Conservation (phyloP, 176 grass and related monocot genomes). For the Dactylis glomerata region DNA sequence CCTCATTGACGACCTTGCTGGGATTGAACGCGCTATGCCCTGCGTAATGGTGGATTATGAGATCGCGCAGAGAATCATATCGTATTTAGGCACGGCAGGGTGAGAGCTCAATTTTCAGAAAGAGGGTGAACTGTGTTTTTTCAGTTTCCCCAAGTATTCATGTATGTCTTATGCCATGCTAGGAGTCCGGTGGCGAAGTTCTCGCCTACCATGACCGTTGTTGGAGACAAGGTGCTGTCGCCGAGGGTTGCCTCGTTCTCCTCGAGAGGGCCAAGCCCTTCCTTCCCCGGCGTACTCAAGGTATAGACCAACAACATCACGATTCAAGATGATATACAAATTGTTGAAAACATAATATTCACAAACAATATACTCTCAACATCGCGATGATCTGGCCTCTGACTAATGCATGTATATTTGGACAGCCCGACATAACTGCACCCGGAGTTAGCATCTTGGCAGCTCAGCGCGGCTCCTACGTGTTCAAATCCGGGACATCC, state of each 20-base stretch:
- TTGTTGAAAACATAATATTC: neutral
- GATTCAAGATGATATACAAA: no score
- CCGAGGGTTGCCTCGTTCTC: slow-evolving; percentile 15
- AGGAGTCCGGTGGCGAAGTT: neutral
- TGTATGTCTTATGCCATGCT: neutral
- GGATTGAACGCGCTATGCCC: neutral
- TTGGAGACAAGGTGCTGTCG: neutral
- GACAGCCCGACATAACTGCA: slow-evolving; percentile 45
- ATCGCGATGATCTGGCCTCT: neutral
- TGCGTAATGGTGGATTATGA: slow-evolving; percentile 15
- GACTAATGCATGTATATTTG: neutral
- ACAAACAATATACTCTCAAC: neutral
- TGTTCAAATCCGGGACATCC: slow-evolving; percentile 30
- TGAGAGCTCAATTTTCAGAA: neutral
- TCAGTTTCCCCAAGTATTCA: neutral
- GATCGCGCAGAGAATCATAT: neutral
- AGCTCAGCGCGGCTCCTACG: neutral
- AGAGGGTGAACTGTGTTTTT: neutral
- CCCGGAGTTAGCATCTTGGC: slow-evolving; percentile 37
- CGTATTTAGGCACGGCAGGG: neutral
- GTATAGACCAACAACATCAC: neutral
- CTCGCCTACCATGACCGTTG: neutral
- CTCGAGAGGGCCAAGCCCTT: neutral
- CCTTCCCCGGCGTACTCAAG: slow-evolving; percentile 1
- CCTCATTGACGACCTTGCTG: accelerated